Evolutionary conservation across 768 basidiomycete species (phyloP).

Genomic region (Sarcodon aspratus): DNA sequence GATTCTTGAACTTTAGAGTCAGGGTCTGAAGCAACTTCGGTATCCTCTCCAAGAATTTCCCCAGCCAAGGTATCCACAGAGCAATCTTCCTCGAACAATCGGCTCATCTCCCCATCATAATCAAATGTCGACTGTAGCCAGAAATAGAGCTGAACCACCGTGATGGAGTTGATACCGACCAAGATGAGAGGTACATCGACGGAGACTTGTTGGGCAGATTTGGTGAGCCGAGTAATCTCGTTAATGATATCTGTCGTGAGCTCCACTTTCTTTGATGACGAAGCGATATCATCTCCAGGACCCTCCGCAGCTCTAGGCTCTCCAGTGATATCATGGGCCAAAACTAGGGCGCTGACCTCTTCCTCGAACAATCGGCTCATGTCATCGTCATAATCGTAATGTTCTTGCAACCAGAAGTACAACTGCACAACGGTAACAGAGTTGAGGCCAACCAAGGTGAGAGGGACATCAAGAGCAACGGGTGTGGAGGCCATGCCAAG

Average conservation of each 20-base stretch:
- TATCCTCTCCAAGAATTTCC: slow-evolving; percentile 15
- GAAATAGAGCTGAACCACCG: slow-evolving; percentile 17
- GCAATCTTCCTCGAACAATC: slow-evolving; percentile 19
- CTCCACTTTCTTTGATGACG: slow-evolving; percentile 6
- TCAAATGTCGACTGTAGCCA: slow-evolving; percentile 23
- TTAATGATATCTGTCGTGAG: slow-evolving; percentile 22
- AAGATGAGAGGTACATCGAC: slow-evolving; percentile 20
- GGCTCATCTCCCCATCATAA: slow-evolving; percentile 17
- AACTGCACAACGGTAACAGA: slow-evolving; percentile 18
- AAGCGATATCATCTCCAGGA: not conserved
- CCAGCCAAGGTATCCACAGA: slow-evolving; percentile 17
- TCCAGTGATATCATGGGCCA: slow-evolving; percentile 18
- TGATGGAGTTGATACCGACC: slow-evolving; percentile 21
- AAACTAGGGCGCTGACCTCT: slow-evolving; percentile 16
- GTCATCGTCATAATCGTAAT: slow-evolving; percentile 18
- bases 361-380: slow-evolving; percentile 19
- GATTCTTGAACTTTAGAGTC: not conserved
- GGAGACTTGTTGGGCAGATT: slow-evolving; percentile 14
- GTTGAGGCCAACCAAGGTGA: slow-evolving; percentile 21
- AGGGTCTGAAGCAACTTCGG: not conserved
- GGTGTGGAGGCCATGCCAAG: slow-evolving; percentile 15
- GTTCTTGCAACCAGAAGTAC: slow-evolving; percentile 22
- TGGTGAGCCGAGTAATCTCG: slow-evolving; percentile 19
- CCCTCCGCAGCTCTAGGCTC: slow-evolving; percentile 7
- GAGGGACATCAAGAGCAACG: slow-evolving; percentile 11